Evolutionary conservation across 1,284 basidiomycete species (phyloP).

Genomic region (Caloboletus inedulis): DNA sequence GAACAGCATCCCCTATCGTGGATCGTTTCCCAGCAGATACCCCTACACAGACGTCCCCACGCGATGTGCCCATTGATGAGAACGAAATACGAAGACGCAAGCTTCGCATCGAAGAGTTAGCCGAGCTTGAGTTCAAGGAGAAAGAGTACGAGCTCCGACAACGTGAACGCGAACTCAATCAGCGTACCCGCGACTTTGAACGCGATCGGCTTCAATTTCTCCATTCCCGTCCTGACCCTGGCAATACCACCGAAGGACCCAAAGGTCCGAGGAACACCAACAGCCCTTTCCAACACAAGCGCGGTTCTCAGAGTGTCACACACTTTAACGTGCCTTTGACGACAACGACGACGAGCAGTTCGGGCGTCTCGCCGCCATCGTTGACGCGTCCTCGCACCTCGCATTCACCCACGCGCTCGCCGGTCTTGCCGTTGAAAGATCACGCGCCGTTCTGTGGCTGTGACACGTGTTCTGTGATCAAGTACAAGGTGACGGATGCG

Average conservation of each 20-base stretch:
- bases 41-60: constrained; percentile 11
- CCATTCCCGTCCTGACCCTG: constrained; percentile 29
- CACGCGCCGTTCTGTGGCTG: constrained; percentile 65
- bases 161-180: constrained; percentile 58
- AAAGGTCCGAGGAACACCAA: constrained; percentile 25
- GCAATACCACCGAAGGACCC: constrained; percentile 21
- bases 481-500: constrained; percentile 39
- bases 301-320: constrained; percentile 44
- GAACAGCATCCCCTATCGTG: constrained; percentile 31
- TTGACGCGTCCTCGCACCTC: constrained; percentile 20
- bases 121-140: constrained; percentile 50
- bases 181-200: constrained; percentile 52
- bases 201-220: constrained; percentile 44
- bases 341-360: constrained; percentile 22
- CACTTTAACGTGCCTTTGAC: constrained; percentile 41
- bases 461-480: constrained; percentile 51
- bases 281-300: constrained; percentile 28
- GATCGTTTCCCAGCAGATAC: constrained; percentile 27
- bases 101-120: constrained; percentile 47
- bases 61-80: constrained; percentile 30
- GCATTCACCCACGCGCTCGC: constrained; percentile 27
- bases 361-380: constrained; percentile 7
- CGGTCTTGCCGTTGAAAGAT: constrained; percentile 29
- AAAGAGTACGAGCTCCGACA: constrained; percentile 53
- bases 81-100: constrained; percentile 37